Evolutionary conservation across 78 protist species (phyloP).

Genomic region (Parvularia atlantis): DNA sequence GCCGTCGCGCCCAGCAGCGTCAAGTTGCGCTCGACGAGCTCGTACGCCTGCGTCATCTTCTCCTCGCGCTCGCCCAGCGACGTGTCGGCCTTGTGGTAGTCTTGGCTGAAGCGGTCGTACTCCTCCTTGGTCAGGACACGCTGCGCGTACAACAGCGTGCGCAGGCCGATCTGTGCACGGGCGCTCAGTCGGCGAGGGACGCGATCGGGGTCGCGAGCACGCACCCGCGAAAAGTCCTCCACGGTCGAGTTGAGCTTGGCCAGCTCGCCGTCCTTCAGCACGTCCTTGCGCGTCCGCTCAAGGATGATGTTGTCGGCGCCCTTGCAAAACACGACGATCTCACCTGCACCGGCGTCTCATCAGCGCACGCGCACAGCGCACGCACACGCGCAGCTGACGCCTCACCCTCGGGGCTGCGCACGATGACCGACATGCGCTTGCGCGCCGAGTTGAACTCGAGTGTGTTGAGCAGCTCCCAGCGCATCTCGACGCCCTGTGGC

Average conservation of each 20-base stretch:
- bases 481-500: no score
- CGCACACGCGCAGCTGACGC: no score
- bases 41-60: not conserved
- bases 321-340: constrained; percentile 42
- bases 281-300: not conserved
- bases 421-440: constrained; percentile 64
- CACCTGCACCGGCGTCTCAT: no score
- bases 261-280: not conserved
- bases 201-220: not conserved
- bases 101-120: not conserved
- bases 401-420: constrained; percentile 26
- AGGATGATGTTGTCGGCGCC: constrained; percentile 78
- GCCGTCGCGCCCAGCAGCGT: constrained; percentile 73
- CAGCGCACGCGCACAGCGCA: no score
- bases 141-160: constrained; percentile 23
- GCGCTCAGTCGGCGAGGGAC: not conserved
- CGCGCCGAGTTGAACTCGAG: constrained; percentile 42
- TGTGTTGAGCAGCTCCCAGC: constrained; percentile 5
- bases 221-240: not conserved
- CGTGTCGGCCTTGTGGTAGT: not conserved
- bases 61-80: not conserved
- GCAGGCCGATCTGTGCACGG: no score
- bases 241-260: not conserved
- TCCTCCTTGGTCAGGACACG: not conserved
- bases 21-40: constrained; percentile 48